phyloP scores from a whole-genome alignment of 2,329 filamentous ascomycete species.

The Elsinoe australis region DNA sequence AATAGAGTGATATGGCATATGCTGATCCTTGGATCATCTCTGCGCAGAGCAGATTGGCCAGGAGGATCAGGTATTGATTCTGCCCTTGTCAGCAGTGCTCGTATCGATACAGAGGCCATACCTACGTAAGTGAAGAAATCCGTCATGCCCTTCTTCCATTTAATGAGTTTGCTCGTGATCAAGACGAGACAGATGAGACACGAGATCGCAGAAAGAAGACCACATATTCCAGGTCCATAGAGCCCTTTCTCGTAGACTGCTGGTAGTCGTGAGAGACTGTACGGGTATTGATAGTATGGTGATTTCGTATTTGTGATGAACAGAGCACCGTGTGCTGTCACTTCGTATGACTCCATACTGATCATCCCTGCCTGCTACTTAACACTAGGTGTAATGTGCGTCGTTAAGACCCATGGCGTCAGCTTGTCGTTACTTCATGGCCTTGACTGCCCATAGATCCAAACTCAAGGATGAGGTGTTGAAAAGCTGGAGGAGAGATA shows the following conservation, averaged over 20 bases:
- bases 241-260: constrained; percentile 23
- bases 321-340: neutral
- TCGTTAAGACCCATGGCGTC: too few relatives aligned
- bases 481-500: too few relatives aligned
- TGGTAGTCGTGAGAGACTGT: constrained; percentile 23
- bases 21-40: constrained; percentile 59
- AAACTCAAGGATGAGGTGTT: too few relatives aligned
- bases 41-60: constrained; percentile 60
- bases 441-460: too few relatives aligned
- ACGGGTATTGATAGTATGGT: constrained; percentile 26
- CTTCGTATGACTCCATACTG: too few relatives aligned
- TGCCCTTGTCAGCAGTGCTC: neutral
- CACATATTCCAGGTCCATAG: constrained; percentile 25
- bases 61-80: constrained; percentile 62
- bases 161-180: constrained; percentile 25
- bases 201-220: constrained; percentile 25
- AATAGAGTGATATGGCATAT: constrained; percentile 55
- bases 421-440: too few relatives aligned
- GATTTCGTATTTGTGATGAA: constrained; percentile 6
- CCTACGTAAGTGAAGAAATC: constrained; percentile 27
- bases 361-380: too few relatives aligned
- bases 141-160: constrained; percentile 18
- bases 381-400: too few relatives aligned
- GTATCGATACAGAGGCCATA: constrained; percentile 15
- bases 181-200: constrained; percentile 25